These are phyloP conservation scores for Tritrichomonas foetus DNA, from an alignment of 208 protist species.

Conservation along the genomic window DNA sequence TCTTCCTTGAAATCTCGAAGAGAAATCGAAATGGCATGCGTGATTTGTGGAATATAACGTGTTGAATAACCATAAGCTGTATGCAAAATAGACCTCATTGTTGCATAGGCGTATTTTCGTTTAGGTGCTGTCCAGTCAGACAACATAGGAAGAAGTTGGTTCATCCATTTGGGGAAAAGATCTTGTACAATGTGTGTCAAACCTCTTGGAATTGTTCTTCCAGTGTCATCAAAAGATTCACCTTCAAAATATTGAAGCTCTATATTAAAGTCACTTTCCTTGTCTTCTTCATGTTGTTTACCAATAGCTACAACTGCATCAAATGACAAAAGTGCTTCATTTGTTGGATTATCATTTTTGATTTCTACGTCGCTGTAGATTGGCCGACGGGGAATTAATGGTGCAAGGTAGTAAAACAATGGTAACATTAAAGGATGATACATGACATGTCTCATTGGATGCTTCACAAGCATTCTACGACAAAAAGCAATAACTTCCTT, in stretches of 20 bases:
- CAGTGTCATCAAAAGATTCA: neutral
- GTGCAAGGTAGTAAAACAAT: neutral
- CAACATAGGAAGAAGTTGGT: neutral
- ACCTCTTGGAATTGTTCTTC: neutral
- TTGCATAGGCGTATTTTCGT: neutral
- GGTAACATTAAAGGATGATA: neutral
- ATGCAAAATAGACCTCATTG: neutral
- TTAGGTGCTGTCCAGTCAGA: neutral
- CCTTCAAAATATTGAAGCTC: neutral
- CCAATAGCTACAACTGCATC: constrained; percentile 2
- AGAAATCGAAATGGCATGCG: neutral
- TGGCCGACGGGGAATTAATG: neutral
- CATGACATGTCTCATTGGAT: constrained; percentile 10
- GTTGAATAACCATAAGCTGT: neutral
- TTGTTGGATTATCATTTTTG: neutral
- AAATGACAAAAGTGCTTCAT: neutral
- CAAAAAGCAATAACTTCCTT: neutral
- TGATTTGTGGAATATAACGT: neutral
- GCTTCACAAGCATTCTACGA: neutral
- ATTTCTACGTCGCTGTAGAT: neutral
- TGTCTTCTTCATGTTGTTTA: constrained; percentile 12
- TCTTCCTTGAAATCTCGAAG: neutral
- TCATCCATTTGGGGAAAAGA: neutral
- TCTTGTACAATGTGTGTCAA: neutral
- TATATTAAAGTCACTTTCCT: neutral